Evolutionary conservation across 2,329 filamentous ascomycete genomes (phyloP), one percentile per base, ranked within the genome.

Genomic region (Trichoderma breve): DNA sequence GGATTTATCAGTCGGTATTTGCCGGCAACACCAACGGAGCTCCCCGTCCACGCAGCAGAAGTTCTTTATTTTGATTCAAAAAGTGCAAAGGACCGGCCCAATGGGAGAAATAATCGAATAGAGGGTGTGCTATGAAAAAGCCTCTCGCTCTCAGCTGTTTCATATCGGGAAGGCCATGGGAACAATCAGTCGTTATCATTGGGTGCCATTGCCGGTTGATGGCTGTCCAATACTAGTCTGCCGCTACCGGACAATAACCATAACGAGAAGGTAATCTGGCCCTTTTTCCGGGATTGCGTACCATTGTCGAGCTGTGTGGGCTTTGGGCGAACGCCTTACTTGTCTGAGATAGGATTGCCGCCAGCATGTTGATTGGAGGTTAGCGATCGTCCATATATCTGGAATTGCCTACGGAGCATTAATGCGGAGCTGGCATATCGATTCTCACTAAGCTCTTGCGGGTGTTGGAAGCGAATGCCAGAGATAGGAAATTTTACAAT

Each of bases 201-300:
- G 57, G 67, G 57, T 62, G 55, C 26, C 55, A 62, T 70, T 51
- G 28, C 32, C 12, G 24, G 28, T 43, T 32, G 21, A 53, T 53
- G 36, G 67, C 15, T 65, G 62, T 26, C 43, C n/a, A 53, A 9
- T 53, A 51, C 67, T 70, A 70, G 57, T 61, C 67, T 62, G 57
- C 67, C 67, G 67, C 67, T 70, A 70, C 57, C 67, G 67, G 67
- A 24, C 67, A 51, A 53, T 70, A 70, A 70, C 67, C 67, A 70
- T 70, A 70, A 61, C 39, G 3, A 70, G 67, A 70, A 70, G 67
- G 67, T 69, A 69, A 61, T 61, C 55, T 51, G 55, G 66, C 26
- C 9, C 36, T 61, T 28, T n/a, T 61, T 5, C 57, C n/a, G 66
- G 36, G 53, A 51, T 69, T 55, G 65, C 55, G 65, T 60, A 26